Evolutionary conservation across 331 rosid genomes (phyloP), one percentile per base, ranked within the genome.

Genomic region (Phaseolus coccineus): DNA sequence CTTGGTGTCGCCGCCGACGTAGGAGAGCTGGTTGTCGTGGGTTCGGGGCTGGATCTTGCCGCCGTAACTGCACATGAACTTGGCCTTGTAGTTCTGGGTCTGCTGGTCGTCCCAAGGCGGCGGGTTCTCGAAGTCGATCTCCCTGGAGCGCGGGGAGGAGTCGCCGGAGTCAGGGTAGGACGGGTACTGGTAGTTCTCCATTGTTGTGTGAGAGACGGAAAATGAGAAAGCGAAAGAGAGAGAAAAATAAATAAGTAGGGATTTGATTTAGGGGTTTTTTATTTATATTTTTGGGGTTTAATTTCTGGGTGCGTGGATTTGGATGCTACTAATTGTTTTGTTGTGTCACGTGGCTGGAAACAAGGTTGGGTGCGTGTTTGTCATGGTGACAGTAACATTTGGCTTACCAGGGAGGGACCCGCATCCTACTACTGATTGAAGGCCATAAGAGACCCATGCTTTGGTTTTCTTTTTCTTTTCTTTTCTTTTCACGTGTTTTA

Each of bases 1-100:
- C 85, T 93, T 93, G 57, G 98, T 93, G 68, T 90, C 98, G 35
- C 98, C 98, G 71, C 97, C 98, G 71, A 88, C 80, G 81, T 91
- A 93, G 73, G 92, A 90, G 71, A 93, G 94, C 28, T 84, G 90
- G 57, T 93, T 93, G 80, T 93, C 98, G 76, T 91, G 97, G 10
- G 76, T 88, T 2, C 98, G 97, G 1, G 97, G 98, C 66, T 86
- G 91, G 90, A 93, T 93, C 89, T 93, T 93, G 9, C 98, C 98
- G 69, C 96, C 97, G 71, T 93, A 93, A 85, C 97, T 91, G 80
- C 96, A 93, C 92, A 93, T 89, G 86, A 93, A 90, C 76, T 90
- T 93, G 37, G 85, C 91, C 59, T 87, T 90, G 89, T 86, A 91
- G 75, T 44, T 89, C 0, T 76, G 92, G 14, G 74, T 88, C 69